Evolutionary conservation across 495 filamentous ascomycete species (phyloP), one percentile per base, ranked within the genome.

Genomic region (Sordaria brevicollis): DNA sequence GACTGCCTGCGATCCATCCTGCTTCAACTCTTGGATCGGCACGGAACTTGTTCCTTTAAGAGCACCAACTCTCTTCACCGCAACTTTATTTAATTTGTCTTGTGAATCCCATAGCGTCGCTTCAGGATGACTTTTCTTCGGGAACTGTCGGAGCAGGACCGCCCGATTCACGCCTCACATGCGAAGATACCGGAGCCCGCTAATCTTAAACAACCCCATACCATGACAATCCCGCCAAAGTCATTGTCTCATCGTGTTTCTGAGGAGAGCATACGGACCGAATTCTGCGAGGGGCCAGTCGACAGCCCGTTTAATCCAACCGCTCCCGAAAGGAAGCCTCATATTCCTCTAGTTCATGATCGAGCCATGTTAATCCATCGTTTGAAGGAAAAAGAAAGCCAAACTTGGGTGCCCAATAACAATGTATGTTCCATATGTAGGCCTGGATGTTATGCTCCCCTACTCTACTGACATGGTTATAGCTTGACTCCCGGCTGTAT

Each of bases 321-420:
- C 39, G 79, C 78, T 1, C 79, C 78, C n/a, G 77, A 78, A 49
- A 68, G 73, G 21, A 68, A 73, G 36, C 62, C 70, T 36, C 67
- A 75, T 17, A 73, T 73, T 65, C 67, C 75, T 36, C 17, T 62
- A 29, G 81, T 81, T 66, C 80, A 81, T 15, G 87, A 92, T 74
- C 86, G 94, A 71, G 89, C 87, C 66, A 89, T 93, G 79, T 84
- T 97, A 71, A 97, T 97, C 70, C 88, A 92, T 79, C 85, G 90
- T 71, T 85, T 97, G 72, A 98, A 97, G 82, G 86, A 85, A 79
- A 87, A 88, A 39, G 89, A 94, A 78, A 91, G 87, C 69, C 90
- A 91, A 65, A 89, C 89, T 19, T 96, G 93, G 92, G 81, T 86
- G 33, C 86, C 88, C 38, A 86, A 86, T 77, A 82, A 82, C 73